Conservation (phyloP, 148 eudicot genomes). For the Rhododendron ovatum region DNA sequence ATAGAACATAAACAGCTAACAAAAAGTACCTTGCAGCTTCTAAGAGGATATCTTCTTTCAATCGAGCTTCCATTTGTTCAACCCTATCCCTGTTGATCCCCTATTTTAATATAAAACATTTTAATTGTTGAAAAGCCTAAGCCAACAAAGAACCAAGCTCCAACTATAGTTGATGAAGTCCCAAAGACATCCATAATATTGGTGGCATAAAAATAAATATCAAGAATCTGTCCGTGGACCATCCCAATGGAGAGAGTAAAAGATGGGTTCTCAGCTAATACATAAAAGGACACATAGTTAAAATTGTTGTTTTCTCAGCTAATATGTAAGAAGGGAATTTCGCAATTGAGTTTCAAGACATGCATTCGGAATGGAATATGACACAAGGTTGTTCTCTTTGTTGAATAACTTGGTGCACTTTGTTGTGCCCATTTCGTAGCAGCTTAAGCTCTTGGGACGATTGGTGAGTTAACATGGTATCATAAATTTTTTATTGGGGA, state of each 20-base stretch:
- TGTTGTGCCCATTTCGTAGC: not conserved
- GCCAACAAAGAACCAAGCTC: slow-evolving; percentile 3
- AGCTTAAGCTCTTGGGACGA: not conserved
- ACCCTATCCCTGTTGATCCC: slow-evolving; percentile 95
- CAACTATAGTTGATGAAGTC: slow-evolving; percentile 3
- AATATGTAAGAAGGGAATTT: not conserved
- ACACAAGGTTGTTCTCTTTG: not conserved
- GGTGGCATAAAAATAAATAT: not conserved
- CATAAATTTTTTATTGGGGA: not conserved
- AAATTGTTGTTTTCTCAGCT: not conserved
- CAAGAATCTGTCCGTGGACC: not conserved
- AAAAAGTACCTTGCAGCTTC: slow-evolving; percentile 82
- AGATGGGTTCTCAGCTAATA: not conserved
- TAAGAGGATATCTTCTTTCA: slow-evolving; percentile 77
- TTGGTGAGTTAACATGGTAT: not conserved
- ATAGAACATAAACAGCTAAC: not conserved
- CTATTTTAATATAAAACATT: slow-evolving; percentile 41
- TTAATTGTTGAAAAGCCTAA: slow-evolving; percentile 24
- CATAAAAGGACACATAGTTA: not conserved
- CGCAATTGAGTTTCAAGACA: not conserved
- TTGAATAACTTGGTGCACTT: not conserved
- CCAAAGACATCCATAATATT: not conserved
- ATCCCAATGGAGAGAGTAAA: not conserved
- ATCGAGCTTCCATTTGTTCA: slow-evolving; percentile 93
- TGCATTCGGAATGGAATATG: not conserved